These are phyloP conservation scores for Lentinula sp. DNA, from an alignment of 768 basidiomycete species.

Conservation along the genomic window DNA sequence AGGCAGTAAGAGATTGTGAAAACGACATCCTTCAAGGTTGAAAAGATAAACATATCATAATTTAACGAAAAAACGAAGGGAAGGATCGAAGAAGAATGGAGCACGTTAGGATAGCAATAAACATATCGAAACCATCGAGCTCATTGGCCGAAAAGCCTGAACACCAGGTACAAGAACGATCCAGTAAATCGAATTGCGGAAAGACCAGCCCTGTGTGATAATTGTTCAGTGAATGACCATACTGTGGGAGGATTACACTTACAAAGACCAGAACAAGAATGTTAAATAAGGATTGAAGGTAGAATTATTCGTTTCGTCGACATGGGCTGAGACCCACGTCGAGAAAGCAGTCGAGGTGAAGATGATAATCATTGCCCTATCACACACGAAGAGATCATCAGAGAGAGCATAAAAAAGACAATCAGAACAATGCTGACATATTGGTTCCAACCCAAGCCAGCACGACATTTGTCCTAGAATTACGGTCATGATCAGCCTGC, in stretches of 20 bases:
- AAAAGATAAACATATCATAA: background rate
- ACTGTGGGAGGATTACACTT: constrained; percentile 15
- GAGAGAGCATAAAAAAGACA: background rate
- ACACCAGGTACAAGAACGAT: constrained; percentile 70
- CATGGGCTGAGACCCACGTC: constrained; percentile 60
- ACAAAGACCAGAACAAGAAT: constrained; percentile 67
- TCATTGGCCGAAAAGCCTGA: constrained; percentile 55
- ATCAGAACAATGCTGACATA: constrained; percentile 45
- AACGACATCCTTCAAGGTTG: background rate
- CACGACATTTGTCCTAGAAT: constrained; percentile 80
- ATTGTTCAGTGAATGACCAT: background rate
- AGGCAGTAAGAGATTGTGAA: background rate
- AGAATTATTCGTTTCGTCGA: constrained; percentile 40
- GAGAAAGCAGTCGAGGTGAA: constrained; percentile 77
- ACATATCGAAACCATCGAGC: background rate
- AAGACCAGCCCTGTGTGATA: constrained; percentile 55
- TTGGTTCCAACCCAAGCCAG: constrained; percentile 81
- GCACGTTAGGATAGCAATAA: background rate
- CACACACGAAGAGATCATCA: background rate
- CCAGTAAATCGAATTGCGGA: constrained; percentile 79
- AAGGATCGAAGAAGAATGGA: background rate
- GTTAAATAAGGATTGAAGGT: constrained; percentile 87
- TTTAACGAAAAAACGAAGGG: background rate
- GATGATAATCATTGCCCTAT: constrained; percentile 61
- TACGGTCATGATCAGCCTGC: constrained; percentile 81